Evolutionary conservation across 2,329 filamentous ascomycete species (phyloP), one percentile per base, ranked within the genome.

Genomic region (Venturiaceae sp.): DNA sequence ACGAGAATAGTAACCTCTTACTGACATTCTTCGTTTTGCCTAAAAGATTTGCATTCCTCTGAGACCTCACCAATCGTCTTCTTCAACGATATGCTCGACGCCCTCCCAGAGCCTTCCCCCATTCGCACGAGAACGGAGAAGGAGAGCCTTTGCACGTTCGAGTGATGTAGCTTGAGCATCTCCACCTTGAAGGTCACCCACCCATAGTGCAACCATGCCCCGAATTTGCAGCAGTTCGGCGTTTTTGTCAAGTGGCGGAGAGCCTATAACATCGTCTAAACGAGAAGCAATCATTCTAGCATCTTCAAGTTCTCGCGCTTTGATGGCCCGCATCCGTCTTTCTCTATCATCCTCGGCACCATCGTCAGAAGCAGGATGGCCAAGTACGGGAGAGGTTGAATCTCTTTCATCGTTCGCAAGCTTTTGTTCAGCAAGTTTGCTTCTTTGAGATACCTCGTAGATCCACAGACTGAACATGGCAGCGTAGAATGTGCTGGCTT

Each of bases 391-490:
- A 19, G 26, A 33, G 3, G 30, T 58, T 28, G 14, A 11, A 14
- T 47, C 41, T 47, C 23, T 13, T 28, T 47, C 6, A 14, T 26
- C 5, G 14, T 30, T 26, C 7, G 3, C 2, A 47, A 14, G 21
- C 19, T 4, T 28, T 28, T 47, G 41, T 47, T 47, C 41, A 30
- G 41, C 55, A 33, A 19, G 9, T 32, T 54, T 28, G 19, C 33
- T 47, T 16, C 34, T 41, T 21, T 54, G 30, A 23, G 88, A 82
- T 1, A 85, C 77, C 61, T 87, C 83, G 68, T 90, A 92, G 55
- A 96, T 81, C 82, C 94, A 92, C 50, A 90, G 81, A 53, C 84
- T 84, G 64, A 92, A 85, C 74, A 95, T 81, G 14, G 87, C 87
- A 14, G 88, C 85, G 73, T 90, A 92, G 69, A 96, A 95, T 73